Base-by-base conservation (phyloP, 2,329 filamentous ascomycete genomes). In the Hysterium pulicare region DNA sequence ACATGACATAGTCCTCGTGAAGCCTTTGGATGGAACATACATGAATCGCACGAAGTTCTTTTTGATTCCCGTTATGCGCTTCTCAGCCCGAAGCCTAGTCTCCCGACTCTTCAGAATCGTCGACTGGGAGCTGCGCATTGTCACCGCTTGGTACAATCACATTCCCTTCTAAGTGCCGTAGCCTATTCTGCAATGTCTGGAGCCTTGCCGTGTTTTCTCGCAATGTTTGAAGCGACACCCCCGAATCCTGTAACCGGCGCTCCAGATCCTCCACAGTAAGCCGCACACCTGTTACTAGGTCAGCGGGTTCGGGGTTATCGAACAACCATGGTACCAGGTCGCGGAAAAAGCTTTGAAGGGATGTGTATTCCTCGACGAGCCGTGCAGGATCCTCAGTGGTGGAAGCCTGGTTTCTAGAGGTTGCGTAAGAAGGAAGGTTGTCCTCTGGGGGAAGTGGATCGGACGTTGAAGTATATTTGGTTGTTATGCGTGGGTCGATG, bases 401-500 rank as follows among this genome's bases (percentile, higher is more conserved):
- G 30, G 11, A 20, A 9, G 23, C 37, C 10, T 7, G 26, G 2
- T 5, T 31, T 4, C 26, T 10, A 4, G 37, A 31, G 21, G 21
- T 33, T 4, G 19, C 11, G 19, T 33, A 41, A 9, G 38, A 33
- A 19, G 22, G 13, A 13, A 55, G 41, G 22, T 52, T 49, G 32
- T 76, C 66, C 1, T 74, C 62, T 2, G 90, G 90, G 16, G 90
- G 88, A 11, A 95, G 70, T 1, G 89, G 89, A 59, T 95, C 90
- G 17, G 88, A 93, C 15, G 87, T 81, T 48, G 86, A 90, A 2
- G 62, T 61, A 41, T 54, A 63, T 26, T 54, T 54, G 10, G 56
- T 49, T 41, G 89, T 81, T 54, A 88, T 77, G 7, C 71, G 68
- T 1, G 75, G 73, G 1, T 90, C 87, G 5, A 93, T 75, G 30